Evolutionary conservation across 2,329 filamentous ascomycete genomes (phyloP), one percentile per base, ranked within the genome.

Genomic region (Alternaria viburni): DNA sequence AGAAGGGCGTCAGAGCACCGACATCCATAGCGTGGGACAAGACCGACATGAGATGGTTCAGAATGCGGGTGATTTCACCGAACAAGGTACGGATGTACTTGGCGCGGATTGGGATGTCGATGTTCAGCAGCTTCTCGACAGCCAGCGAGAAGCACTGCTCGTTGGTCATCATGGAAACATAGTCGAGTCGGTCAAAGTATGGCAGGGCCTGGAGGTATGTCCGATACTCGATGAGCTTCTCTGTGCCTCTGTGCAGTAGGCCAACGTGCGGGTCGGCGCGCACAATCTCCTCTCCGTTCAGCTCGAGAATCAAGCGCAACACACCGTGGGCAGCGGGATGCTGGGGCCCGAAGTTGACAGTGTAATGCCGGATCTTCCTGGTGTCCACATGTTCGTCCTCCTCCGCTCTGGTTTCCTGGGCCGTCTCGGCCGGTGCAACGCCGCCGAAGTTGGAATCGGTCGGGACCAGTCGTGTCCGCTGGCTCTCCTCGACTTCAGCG

Each of bases 121-220:
- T 86, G 82, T 99, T 99, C 76, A 99, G 86, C 65, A 99, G 87
- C 87, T 99, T 99, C 88, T 99, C 96, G 59, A 98, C 95, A 19
- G 93, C 96, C 70, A 99, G 87, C 41, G 93, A 89, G 83, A 93
- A 99, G 79, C 93, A 97, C 84, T 99, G 96, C 87, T 99, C 96
- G 83, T 99, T 99, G 77, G 96, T 99, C 96, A 99, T 99, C 96
- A 99, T 99, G 77, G 93, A 97, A 74, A 97, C 94, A 82, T 99
- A 99, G 83, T 99, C 96, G 81, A 99, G 87, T 74, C 96, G 93
- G 84, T 99, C 96, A 81, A 99, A 99, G 86, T 99, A 99, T 60
- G 96, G 96, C 79, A 99, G 86, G 61, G 96, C 96, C 86, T 99
- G 96, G 78, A 98, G 88, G 80, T 99, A 99, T 74, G 95, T 97